Evolutionary conservation across 768 basidiomycete species (phyloP).

Genomic region (Lactarius psammicola): DNA sequence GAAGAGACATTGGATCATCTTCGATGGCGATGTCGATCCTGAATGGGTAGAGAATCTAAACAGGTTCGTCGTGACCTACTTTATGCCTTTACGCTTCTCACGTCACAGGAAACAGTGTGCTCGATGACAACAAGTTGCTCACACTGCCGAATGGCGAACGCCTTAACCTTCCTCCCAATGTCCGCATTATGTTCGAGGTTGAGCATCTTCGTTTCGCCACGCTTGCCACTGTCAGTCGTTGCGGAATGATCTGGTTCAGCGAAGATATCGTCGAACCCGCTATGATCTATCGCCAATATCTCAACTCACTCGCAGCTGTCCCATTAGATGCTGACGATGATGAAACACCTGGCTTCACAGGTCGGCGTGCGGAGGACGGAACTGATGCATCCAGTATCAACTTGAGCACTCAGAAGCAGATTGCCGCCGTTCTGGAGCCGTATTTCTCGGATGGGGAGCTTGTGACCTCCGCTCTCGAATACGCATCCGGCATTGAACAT

Average conservation of each 20-base stretch:
- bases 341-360: constrained; percentile 57
- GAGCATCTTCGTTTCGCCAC: constrained; percentile 97
- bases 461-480: constrained; percentile 72
- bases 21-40: constrained; percentile 98
- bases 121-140: constrained; percentile 97
- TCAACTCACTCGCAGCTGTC: constrained; percentile 67
- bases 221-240: constrained; percentile 97
- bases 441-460: constrained; percentile 84
- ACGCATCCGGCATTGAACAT: constrained; percentile 85
- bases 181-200: constrained; percentile 99
- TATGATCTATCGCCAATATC: constrained; percentile 91
- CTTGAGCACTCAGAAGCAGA: constrained; percentile 71
- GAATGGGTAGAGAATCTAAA: constrained; percentile 99
- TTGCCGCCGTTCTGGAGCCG: constrained; percentile 70
- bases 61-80: constrained; percentile 57
- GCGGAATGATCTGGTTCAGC: constrained; percentile 99
- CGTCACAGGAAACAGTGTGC: constrained; percentile 57
- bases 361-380: constrained; percentile 54
- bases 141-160: constrained; percentile 98
- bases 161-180: constrained; percentile 92
- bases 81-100: constrained; percentile 1
- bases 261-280: constrained; percentile 88
- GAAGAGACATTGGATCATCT: constrained; percentile 98
- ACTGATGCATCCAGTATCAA: constrained; percentile 55
- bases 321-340: constrained; percentile 92